A percentile compares a stretch with the other conserved stretches of the same genome.
These are phyloP conservation scores for Suhomyces kunorum DNA, from an alignment of 1,139 yeast species.

Conservation along the genomic window DNA sequence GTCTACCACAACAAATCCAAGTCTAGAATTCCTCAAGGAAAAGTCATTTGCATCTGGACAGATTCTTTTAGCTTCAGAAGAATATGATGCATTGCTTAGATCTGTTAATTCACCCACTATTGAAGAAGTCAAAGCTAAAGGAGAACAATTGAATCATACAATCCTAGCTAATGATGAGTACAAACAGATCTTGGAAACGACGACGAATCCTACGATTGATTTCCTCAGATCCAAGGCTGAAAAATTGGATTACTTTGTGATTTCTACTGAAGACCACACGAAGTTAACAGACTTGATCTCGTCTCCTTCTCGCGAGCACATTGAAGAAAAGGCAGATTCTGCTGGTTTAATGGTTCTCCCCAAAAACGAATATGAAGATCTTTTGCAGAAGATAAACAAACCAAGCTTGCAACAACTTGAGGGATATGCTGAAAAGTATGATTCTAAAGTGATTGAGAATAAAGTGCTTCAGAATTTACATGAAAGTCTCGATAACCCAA, in stretches of 20 bases:
- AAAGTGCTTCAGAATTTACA: conserved; percentile 7
- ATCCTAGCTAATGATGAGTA: conserved; percentile 14
- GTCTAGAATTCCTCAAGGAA: conserved; percentile 23
- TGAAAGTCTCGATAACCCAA: conserved; percentile 9
- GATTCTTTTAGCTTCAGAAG: conserved; percentile 10
- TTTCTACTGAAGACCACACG: conserved; percentile 19
- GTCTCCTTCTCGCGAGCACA: conserved; percentile 38
- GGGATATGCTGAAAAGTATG: conserved; percentile 8
- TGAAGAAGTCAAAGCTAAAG: conserved; percentile 14
- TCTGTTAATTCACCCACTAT: conserved; percentile 14
- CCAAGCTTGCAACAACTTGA: conserved; percentile 16
- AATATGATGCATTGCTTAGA: conserved; percentile 9
- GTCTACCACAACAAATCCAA: conserved; percentile 23
- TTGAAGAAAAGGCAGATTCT: conserved; percentile 34
- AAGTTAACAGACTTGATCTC: conserved; percentile 29
- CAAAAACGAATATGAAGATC: conserved; percentile 16
- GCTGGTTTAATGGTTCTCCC: conserved; percentile 24
- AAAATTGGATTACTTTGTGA: conserved; percentile 11
- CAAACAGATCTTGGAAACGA: conserved; percentile 11
- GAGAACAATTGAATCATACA: conserved; percentile 6
- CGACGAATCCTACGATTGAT: conserved; percentile 15
- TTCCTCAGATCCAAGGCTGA: conserved; percentile 14
- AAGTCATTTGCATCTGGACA: conserved; percentile 20
- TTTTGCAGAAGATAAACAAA: conserved; percentile 12
- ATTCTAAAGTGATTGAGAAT: conserved; percentile 9